Base-by-base conservation (phyloP, 805 yeast species). In the Lipomyces mesembrius region DNA sequence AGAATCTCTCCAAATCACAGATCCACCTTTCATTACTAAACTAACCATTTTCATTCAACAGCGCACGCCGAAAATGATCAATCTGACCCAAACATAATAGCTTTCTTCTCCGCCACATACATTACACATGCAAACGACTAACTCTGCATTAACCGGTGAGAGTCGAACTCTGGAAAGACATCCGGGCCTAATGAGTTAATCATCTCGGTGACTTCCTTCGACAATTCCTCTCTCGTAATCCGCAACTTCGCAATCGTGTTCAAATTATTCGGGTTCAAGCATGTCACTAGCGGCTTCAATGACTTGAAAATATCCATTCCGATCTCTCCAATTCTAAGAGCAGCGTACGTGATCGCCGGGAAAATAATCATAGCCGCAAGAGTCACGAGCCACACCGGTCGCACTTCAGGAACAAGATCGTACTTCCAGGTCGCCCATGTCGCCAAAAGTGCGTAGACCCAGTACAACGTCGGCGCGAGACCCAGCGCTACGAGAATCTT, bases 251-350 rank as follows among this genome's bases (percentile, higher is more conserved):
- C 77, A 14, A 87, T 75, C 53, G 83, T 78, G 57, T 80, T 79
- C 49, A 76, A 75, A 35, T 72, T 75, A 63, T 76, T 75, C 12
- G 68, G 68, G 35, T 76, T 74, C 56, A 81, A 72, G 4, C 81
- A 79, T 75, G 86, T 81, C 17, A 86, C 89, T 55, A 94, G 79
- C 0, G 98, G 97, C 71, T 92, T 84, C 64, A 94, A 79, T 2
- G 96, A 88, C 75, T 92, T 92, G 76, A 89, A 84, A 59, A 90
- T 83, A 76, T 94, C 98, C 87, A 91, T 84, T 46, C 99, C 99
- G 67, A 88, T 89, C 75, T 95, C 99, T 62, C 99, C 98, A 65
- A 92, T 87, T 34, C 91, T 83, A 72, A 95, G 83, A 0, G 99
- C 97, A n/a, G 96, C 87, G 74, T 91, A 94, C 0, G 98, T 91